Base-by-base conservation (phyloP, 179 eudicot genomes). In the Beta corolliflora region DNA sequence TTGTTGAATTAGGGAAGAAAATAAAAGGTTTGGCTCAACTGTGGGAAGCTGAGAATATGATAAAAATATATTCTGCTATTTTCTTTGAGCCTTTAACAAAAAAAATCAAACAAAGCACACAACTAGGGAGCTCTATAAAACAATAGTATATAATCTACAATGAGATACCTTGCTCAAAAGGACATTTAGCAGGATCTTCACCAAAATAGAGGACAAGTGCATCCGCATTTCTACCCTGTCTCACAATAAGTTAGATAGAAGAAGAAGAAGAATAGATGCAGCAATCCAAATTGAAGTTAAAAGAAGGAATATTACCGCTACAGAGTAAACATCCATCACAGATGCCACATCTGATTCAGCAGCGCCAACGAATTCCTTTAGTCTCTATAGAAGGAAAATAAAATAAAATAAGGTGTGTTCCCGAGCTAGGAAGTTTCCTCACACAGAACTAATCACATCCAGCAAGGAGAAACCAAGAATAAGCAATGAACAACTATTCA, bases 181-280 rank as follows among this genome's bases (percentile, higher is more conserved):
- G 97, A 86, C 91, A 93, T 48, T 94, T 92, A 23, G 91, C 89
- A 83, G 98, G 98, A 86, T 94, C 98, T 85, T 94, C 98, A 45
- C 98, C 98, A 81, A 94, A 93, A 86, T 94, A 94, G 14, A 86
- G 59, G 63, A 93, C 95, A 63, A 94, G 87, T 53, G 93, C 92
- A 89, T 94, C 98, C 59, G 98, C 98, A 82, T 90, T 94, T 83
- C 88, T 88, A 83, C 98, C 98, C 98, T 94, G 93, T 78, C 81
- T 75, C 86, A 71, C 81, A 86, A 79, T 66, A 63, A 83, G 83
- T 75, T 78, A 81, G 84, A 53, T 10, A 50, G 11, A 55, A 71
- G 15, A 77, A n/a, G n/a, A 56, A 68, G 45, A 61, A 41, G 65
- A 25, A 8, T 14, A 13, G 45, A 61, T 25, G 44, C 74, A 77